Base-by-base conservation (phyloP, 345 rosid species). In the Eucalyptus fibrosa region DNA sequence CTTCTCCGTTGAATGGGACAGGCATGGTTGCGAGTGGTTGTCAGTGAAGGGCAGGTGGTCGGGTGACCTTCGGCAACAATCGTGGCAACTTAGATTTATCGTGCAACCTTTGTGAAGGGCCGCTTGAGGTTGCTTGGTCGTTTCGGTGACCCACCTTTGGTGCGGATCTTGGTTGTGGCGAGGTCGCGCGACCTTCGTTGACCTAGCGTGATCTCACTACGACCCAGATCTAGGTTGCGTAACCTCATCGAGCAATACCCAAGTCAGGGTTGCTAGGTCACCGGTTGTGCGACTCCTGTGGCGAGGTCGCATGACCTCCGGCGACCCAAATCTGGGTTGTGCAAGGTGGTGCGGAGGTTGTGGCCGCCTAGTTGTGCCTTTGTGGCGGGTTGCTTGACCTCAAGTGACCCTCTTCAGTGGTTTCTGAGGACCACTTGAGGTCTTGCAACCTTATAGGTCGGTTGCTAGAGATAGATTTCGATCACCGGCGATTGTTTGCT, bases 41-140 rank as follows among this genome's bases (percentile, higher is more conserved):
- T 53, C 0, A 2, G 26, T 0, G 1, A 53, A 53, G 59, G 59
- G 26, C 4, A 53, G 1, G 56, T 53, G 56, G 10, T 53, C 0
- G 2, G 11, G 26, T 0, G 2, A 3, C 11, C 59, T 24, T 0
- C 1, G 2, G 26, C 0, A 1, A 53, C 0, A 0, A 5, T 53
- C 2, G 10, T 0, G 5, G 5, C 24, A 53, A 53, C 59, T 10
- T 0, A 53, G 5, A 53, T 53, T 8, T 53, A 19, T 53, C 4
- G 26, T 0, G 11, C 26, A 53, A 21, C 59, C 59, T 53, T 4
- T 53, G 5, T 53, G 59, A 53, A 53, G 59, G 26, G 59, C 2
- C 1, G 4, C 5, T 0, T 53, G 1, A 53, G 59, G 59, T 53
- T 0, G 5, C 59, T 53, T 19, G 5, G 26, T 21, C 2, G 1